phyloP scores from a whole-genome alignment of 2,329 filamentous ascomycete species.

The Apiospora saccharicola region DNA sequence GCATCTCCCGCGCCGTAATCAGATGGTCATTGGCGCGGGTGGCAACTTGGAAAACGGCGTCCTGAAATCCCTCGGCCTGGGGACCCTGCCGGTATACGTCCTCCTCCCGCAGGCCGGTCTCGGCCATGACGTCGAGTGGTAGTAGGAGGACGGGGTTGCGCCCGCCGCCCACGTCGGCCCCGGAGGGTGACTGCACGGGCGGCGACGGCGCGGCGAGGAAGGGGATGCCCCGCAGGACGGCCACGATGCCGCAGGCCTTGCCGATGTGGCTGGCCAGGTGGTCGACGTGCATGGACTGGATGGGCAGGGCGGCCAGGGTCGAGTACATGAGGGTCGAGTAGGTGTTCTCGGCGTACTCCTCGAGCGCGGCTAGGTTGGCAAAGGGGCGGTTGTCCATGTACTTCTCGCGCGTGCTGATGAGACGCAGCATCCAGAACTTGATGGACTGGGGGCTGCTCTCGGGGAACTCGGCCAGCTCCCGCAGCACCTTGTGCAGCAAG shows the following conservation, averaged over 20 bases:
- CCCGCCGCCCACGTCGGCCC: constrained; percentile 46
- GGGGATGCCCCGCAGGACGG: constrained; percentile 86
- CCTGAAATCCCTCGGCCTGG: constrained; percentile 79
- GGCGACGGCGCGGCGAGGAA: constrained; percentile 81
- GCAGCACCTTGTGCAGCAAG: constrained; percentile 76
- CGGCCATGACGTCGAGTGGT: constrained; percentile 89
- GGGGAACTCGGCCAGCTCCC: constrained; percentile 59
- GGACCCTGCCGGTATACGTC: constrained; percentile 85
- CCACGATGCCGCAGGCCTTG: constrained; percentile 88
- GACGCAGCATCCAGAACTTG: constrained; percentile 77
- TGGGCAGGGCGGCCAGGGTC: constrained; percentile 78
- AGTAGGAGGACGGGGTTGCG: constrained; percentile 70
- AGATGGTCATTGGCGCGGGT: constrained; percentile 95
- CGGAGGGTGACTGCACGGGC: constrained; percentile 52
- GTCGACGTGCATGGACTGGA: constrained; percentile 85
- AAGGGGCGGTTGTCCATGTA: constrained; percentile 87
- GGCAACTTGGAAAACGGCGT: constrained; percentile 91
- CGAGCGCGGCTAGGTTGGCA: constrained; percentile 73
- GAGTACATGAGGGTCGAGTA: constrained; percentile 94
- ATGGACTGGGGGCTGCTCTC: constrained; percentile 56
- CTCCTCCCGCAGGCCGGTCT: constrained; percentile 82
- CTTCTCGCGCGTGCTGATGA: constrained; percentile 83
- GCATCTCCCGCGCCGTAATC: constrained; percentile 91
- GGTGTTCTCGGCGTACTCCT: constrained; percentile 92
- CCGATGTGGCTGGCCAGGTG: constrained; percentile 95